Conservation (phyloP, 176 grass and related monocot species). For the Avena eriantha region DNA sequence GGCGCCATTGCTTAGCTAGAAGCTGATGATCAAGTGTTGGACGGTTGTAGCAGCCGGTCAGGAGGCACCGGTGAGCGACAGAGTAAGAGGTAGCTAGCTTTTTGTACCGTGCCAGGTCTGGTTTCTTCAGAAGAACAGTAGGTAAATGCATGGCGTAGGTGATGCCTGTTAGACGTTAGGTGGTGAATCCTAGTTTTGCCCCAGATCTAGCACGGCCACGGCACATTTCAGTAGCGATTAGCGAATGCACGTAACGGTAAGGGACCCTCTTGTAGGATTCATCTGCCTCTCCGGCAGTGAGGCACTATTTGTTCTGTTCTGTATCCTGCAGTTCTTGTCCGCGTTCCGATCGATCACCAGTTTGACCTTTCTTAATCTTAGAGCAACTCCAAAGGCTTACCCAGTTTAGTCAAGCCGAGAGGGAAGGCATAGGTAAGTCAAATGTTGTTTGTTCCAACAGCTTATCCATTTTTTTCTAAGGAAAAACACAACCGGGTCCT, state of each 20-base stretch:
- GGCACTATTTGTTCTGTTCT: background rate
- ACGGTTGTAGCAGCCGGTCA: background rate
- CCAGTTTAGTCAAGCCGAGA: too few species aligned
- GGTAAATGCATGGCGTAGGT: conserved; percentile 33
- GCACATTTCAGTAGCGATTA: background rate
- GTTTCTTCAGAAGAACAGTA: conserved; percentile 34
- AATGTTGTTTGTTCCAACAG: too few species aligned
- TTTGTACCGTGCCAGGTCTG: background rate
- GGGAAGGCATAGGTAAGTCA: too few species aligned
- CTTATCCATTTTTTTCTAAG: too few species aligned
- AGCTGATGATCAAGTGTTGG: background rate
- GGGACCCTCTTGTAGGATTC: background rate
- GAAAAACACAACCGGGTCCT: too few species aligned
- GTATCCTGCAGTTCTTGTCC: background rate
- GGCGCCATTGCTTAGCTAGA: conserved; percentile 22
- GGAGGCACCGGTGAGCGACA: background rate
- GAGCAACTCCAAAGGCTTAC: too few species aligned
- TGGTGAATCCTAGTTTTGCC: background rate
- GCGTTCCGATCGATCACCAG: too few species aligned
- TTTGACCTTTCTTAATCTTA: background rate
- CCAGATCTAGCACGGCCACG: background rate
- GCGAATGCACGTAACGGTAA: background rate
- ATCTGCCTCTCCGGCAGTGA: background rate
- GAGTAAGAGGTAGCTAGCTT: background rate
- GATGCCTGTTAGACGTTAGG: background rate